These are phyloP conservation scores for Xerocomus cyaneibrunnescens DNA, from an alignment of 1,284 basidiomycete genomes.

Conservation along the genomic window DNA sequence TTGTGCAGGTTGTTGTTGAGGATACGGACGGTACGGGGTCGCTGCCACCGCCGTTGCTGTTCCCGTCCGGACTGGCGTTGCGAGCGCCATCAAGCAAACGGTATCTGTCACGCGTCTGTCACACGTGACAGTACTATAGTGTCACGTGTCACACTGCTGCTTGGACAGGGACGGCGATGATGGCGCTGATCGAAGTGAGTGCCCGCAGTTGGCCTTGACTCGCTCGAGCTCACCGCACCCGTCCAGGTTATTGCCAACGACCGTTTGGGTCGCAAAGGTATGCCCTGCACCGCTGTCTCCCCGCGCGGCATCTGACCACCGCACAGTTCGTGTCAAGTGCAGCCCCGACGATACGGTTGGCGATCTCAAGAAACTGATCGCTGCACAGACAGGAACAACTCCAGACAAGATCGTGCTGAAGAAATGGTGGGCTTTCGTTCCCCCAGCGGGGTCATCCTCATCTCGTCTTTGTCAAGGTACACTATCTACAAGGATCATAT, in stretches of 20 bases:
- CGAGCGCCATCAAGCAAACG: slow-evolving; percentile 26
- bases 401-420: slow-evolving; percentile 87
- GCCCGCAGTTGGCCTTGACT: not conserved
- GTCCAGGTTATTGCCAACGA: slow-evolving; percentile 92
- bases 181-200: slow-evolving; percentile 61
- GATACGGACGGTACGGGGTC: slow-evolving; percentile 28
- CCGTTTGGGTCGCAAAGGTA: slow-evolving; percentile 94
- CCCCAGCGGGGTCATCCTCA: not conserved
- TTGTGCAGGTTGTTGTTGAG: slow-evolving; percentile 21
- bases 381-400: slow-evolving; percentile 93
- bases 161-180: slow-evolving; percentile 38
- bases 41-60: slow-evolving; percentile 10
- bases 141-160: slow-evolving; percentile 20
- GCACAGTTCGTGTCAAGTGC: slow-evolving; percentile 86
- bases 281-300: not conserved
- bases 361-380: slow-evolving; percentile 95
- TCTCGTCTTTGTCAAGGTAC: slow-evolving; percentile 57
- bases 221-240: not conserved
- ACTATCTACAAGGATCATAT: slow-evolving; percentile 95
- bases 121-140: slow-evolving; percentile 8
- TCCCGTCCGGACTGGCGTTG: slow-evolving; percentile 31
- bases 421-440: slow-evolving; percentile 74
- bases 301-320: slow-evolving; percentile 3
- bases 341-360: slow-evolving; percentile 95
- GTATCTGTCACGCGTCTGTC: slow-evolving; percentile 24